Percentiles rank a stretch among this genome's conserved stretches.
phyloP scores from a whole-genome alignment of 2,329 filamentous ascomycete genomes.

The Epichloe elymi region DNA sequence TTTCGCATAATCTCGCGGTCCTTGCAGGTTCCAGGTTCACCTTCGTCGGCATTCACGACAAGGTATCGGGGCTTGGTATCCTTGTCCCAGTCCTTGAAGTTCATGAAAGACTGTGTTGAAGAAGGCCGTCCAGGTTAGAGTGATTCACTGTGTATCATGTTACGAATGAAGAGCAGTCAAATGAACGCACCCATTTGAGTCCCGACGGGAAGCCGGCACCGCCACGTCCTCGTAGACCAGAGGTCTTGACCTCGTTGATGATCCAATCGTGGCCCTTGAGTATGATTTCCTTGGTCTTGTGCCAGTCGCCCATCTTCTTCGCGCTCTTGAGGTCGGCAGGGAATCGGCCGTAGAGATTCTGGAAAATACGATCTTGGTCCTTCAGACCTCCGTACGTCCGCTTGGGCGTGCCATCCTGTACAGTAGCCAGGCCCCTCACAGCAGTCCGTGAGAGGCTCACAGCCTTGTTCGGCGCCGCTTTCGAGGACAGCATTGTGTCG shows the following conservation, averaged over 20 bases:
- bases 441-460: slow-evolving; percentile 29
- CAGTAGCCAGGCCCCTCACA: slow-evolving; percentile 64
- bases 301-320: slow-evolving; percentile 97
- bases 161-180: background rate
- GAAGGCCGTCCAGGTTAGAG: background rate
- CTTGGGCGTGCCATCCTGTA: slow-evolving; percentile 59
- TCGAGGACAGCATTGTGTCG: slow-evolving; percentile 31
- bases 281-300: slow-evolving; percentile 98
- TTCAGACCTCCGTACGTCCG: slow-evolving; percentile 72
- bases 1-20: slow-evolving; percentile 99
- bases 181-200: slow-evolving; percentile 80
- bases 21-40: slow-evolving; percentile 98
- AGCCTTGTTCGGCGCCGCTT: slow-evolving; percentile 26
- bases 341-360: slow-evolving; percentile 92
- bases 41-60: slow-evolving; percentile 97
- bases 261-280: slow-evolving; percentile 98
- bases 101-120: slow-evolving; percentile 83
- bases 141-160: background rate
- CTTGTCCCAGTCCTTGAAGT: slow-evolving; percentile 99
- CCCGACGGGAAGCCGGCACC: slow-evolving; percentile 97
- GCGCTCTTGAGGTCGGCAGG: slow-evolving; percentile 84
- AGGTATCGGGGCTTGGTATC: slow-evolving; percentile 91
- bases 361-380: slow-evolving; percentile 98
- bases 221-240: slow-evolving; percentile 86
- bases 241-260: slow-evolving; percentile 93